Conservation (phyloP, 192 early-diverging fungal genomes). For the Backusella psychrophila region DNA sequence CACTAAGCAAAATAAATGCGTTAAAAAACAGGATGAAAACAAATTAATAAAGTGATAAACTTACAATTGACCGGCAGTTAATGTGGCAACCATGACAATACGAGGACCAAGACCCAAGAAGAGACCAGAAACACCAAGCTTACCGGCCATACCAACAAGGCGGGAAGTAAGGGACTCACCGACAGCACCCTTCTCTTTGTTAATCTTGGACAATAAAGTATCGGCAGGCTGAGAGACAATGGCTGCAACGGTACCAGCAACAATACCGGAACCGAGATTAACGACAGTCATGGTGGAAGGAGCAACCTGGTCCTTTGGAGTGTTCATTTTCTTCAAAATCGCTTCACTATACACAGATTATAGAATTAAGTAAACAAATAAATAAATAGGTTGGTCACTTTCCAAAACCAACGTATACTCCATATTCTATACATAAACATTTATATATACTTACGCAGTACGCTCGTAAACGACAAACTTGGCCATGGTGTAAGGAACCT, state of each 20-base stretch:
- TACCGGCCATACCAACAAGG: constrained; percentile 38
- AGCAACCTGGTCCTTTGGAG: constrained; percentile 41
- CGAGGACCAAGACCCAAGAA: constrained; percentile 63
- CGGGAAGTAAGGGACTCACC: constrained; percentile 60
- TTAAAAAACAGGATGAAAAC: not conserved
- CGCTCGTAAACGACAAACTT: constrained; percentile 71
- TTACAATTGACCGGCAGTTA: constrained; percentile 63
- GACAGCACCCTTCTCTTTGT: constrained; percentile 62
- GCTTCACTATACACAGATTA: constrained; percentile 33
- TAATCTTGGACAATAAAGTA: constrained; percentile 70
- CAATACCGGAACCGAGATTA: constrained; percentile 55
- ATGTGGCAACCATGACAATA: constrained; percentile 66
- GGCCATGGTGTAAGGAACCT: constrained; percentile 80
- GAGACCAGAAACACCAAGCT: constrained; percentile 53
- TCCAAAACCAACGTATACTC: not conserved
- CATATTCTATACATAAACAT: not conserved
- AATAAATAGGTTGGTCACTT: not conserved
- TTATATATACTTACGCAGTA: constrained; percentile 39
- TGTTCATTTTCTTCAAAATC: constrained; percentile 45
- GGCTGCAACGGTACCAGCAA: constrained; percentile 67
- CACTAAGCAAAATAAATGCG: constrained; percentile 19
- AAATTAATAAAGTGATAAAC: not conserved
- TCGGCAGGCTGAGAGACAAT: constrained; percentile 68
- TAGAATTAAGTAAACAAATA: not conserved
- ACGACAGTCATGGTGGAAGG: constrained; percentile 44